Evolutionary conservation across 495 filamentous ascomycete species (phyloP).

Genomic region (Penicillium pulvis): DNA sequence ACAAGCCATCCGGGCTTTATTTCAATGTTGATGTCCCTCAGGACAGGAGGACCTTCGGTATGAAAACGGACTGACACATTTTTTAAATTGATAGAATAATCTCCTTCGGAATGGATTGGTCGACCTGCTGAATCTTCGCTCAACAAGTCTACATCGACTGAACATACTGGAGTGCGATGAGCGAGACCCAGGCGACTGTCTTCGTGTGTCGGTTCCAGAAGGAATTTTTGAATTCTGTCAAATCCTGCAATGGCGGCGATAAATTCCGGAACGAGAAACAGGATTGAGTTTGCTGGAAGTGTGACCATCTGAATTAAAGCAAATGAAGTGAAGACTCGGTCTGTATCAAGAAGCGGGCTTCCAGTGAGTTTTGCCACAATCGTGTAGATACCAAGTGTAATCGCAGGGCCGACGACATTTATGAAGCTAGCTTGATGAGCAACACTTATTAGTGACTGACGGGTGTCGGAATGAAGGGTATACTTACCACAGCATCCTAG

Average conservation of each 20-base stretch:
- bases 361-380: not conserved
- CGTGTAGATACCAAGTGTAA: slow-evolving; percentile 1
- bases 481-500: too few relatives aligned
- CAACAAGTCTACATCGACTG: not conserved
- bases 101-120: not conserved
- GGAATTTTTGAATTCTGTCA: slow-evolving; percentile 3
- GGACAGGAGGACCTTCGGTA: not conserved
- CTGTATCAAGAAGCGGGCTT: not conserved
- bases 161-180: not conserved
- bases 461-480: too few relatives aligned
- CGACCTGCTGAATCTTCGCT: not conserved
- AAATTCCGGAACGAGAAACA: not conserved
- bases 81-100: not conserved
- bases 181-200: not conserved
- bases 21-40: not conserved
- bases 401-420: slow-evolving; percentile 1
- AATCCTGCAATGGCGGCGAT: not conserved
- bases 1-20: not conserved
- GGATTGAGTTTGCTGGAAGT: slow-evolving; percentile 2
- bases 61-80: not conserved
- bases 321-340: slow-evolving; percentile 6
- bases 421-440: not conserved
- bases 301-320: slow-evolving; percentile 6
- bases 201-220: not conserved
- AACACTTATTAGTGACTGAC: too few relatives aligned